A percentile compares a stretch with the other conserved stretches of the same genome.
phyloP scores from a whole-genome alignment of 148 eudicot species.

The Limonium bicolor region DNA sequence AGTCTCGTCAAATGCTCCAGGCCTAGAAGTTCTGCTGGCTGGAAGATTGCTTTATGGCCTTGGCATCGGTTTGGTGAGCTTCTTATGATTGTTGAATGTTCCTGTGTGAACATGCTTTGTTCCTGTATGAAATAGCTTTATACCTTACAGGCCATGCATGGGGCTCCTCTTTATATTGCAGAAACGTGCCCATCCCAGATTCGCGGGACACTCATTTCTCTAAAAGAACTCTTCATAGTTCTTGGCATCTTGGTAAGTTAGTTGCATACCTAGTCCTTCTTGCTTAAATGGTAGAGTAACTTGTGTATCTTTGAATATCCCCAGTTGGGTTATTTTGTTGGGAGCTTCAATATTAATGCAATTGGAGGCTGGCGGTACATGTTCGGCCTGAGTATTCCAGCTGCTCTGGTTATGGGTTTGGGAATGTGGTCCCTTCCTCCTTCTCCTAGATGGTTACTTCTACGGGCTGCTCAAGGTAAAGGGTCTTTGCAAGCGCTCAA shows the following conservation, averaged over 20 bases:
- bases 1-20: constrained; percentile 61
- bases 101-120: background rate
- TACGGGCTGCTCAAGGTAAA: constrained; percentile 74
- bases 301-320: too few species aligned
- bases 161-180: constrained; percentile 95
- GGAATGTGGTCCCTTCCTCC: constrained; percentile 88
- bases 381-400: constrained; percentile 70
- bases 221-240: constrained; percentile 83
- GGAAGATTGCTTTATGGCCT: constrained; percentile 83
- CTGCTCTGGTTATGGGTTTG: constrained; percentile 66
- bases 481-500: constrained; percentile 51
- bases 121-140: background rate
- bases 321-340: constrained; percentile 84
- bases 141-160: constrained; percentile 81
- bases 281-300: too few species aligned
- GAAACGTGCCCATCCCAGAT: constrained; percentile 97
- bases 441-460: constrained; percentile 96
- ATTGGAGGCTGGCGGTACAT: constrained; percentile 99
- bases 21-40: constrained; percentile 43
- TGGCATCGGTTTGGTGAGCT: constrained; percentile 90
- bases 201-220: constrained; percentile 83
- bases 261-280: too few species aligned
- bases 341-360: constrained; percentile 53
- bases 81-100: background rate
- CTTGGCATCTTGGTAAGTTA: constrained; percentile 72